Evolutionary conservation across 257 asterid species (phyloP).

Genomic region (Solanum sejunctum): DNA sequence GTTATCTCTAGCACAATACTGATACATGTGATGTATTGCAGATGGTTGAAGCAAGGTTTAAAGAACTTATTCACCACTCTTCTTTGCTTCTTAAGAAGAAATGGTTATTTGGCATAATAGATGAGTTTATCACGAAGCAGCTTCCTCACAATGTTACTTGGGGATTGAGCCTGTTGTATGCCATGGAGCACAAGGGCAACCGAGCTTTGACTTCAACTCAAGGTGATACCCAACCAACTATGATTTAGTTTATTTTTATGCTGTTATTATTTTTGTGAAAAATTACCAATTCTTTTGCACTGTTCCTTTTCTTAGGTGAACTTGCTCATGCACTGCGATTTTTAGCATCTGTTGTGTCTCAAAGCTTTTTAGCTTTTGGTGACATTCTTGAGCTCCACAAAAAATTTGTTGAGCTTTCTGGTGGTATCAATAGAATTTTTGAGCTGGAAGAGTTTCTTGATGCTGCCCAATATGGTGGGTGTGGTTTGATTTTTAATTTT

Average conservation of each 20-base stretch:
- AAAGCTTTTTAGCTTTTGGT: constrained; percentile 99
- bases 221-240: constrained; percentile 33
- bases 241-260: background rate
- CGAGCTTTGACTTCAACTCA: constrained; percentile 94
- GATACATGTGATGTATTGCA: constrained; percentile 16
- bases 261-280: background rate
- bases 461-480: constrained; percentile 78
- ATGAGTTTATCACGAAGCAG: constrained; percentile 93
- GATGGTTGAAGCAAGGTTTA: constrained; percentile 86
- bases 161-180: constrained; percentile 96
- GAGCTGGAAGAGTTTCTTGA: constrained; percentile 93
- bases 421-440: constrained; percentile 80
- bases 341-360: constrained; percentile 98
- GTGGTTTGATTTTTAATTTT: constrained; percentile 1
- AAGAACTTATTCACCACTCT: constrained; percentile 72
- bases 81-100: constrained; percentile 72
- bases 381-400: constrained; percentile 95
- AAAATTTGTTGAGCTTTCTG: constrained; percentile 92
- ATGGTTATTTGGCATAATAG: constrained; percentile 86
- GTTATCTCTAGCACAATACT: background rate
- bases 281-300: background rate
- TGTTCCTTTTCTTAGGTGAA: constrained; percentile 50
- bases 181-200: constrained; percentile 90
- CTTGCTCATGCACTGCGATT: constrained; percentile 94
- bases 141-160: constrained; percentile 98